These are phyloP conservation scores for Deinandra increscens DNA, from an alignment of 129 eudicot species.

Conservation along the genomic window DNA sequence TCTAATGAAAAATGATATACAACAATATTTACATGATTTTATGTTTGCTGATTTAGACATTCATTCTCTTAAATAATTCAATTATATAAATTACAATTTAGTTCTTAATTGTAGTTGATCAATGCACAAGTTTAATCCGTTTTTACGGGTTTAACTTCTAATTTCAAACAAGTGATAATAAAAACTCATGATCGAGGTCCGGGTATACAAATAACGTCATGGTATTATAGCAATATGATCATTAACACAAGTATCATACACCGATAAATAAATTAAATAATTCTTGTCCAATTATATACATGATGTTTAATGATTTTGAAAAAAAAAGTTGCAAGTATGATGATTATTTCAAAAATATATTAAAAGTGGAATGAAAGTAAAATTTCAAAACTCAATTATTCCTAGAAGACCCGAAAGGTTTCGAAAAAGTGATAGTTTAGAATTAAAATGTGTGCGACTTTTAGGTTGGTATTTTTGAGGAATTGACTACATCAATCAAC, in stretches of 20 bases:
- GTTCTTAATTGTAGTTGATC: too few species aligned
- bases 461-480: constrained; percentile 28
- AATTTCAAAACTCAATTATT: constrained; percentile 21
- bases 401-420: constrained; percentile 30
- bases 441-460: constrained; percentile 33
- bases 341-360: too few species aligned
- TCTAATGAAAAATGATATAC: too few species aligned
- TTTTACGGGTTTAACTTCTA: too few species aligned
- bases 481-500: constrained; percentile 23
- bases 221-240: too few species aligned
- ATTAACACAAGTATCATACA: too few species aligned
- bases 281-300: background rate
- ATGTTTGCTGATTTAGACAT: background rate
- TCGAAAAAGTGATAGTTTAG: constrained; percentile 25
- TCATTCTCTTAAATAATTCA: background rate
- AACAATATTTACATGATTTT: background rate
- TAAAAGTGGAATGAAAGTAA: constrained; percentile 7
- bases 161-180: too few species aligned
- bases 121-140: too few species aligned
- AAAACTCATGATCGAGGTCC: too few species aligned
- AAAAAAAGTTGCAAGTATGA: background rate
- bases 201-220: too few species aligned
- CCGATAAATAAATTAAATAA: background rate
- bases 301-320: background rate
- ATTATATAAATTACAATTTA: background rate